Percentiles rank a stretch among this genome's conserved stretches.
Evolutionary conservation across 805 yeast species (phyloP).

Genomic region (Kregervanrija pseudodelftensis): DNA sequence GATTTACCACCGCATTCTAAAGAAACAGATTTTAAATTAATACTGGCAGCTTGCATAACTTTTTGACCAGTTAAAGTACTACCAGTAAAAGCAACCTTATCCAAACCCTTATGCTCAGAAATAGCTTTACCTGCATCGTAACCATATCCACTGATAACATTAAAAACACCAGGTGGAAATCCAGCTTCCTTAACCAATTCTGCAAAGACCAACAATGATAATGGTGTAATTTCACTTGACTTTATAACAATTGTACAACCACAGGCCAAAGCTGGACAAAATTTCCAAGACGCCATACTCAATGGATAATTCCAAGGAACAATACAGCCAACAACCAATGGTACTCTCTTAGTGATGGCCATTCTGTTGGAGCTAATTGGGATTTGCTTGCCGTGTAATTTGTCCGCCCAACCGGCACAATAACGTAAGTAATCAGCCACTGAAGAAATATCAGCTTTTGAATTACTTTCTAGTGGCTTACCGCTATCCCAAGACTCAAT

Average conservation of each 20-base stretch:
- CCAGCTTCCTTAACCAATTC: conserved; percentile 55
- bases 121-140: conserved; percentile 61
- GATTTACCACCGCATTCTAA: conserved; percentile 73
- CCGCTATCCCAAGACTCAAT: conserved; percentile 54
- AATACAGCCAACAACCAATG: conserved; percentile 59
- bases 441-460: conserved; percentile 41
- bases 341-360: conserved; percentile 65
- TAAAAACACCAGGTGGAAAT: conserved; percentile 70
- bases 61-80: conserved; percentile 61
- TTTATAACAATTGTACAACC: conserved; percentile 70
- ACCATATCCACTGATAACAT: conserved; percentile 67
- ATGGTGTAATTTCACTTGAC: conserved; percentile 71
- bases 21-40: conserved; percentile 55
- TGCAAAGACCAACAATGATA: conserved; percentile 58
- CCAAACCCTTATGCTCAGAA: conserved; percentile 50
- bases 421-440: conserved; percentile 40
- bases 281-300: conserved; percentile 72
- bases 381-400: conserved; percentile 37
- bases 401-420: conserved; percentile 61
- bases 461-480: conserved; percentile 41
- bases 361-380: conserved; percentile 37
- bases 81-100: conserved; percentile 60
- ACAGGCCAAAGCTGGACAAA: conserved; percentile 77
- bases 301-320: conserved; percentile 72
- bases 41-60: conserved; percentile 62